These are phyloP conservation scores for Rubia peregrina DNA, from an alignment of 305 asterid genomes.

Conservation along the genomic window DNA sequence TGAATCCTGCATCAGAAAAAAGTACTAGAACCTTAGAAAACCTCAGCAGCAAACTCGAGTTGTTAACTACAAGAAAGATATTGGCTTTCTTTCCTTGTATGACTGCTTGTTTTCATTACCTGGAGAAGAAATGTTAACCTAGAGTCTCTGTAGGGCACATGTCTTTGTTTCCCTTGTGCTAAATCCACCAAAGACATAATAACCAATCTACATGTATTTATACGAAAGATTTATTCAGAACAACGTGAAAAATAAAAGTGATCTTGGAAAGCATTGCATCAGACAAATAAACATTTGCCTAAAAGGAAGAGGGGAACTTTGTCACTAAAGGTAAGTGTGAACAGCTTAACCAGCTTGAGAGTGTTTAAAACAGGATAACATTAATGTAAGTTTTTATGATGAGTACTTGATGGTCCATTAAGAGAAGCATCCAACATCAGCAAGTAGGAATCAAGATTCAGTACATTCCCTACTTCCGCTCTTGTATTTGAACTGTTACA, in stretches of 20 bases:
- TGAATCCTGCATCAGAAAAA: constrained; percentile 56
- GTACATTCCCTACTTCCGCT: too few species aligned
- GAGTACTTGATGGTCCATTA: too few species aligned
- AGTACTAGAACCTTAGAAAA: constrained; percentile 17
- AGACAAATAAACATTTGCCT: too few species aligned
- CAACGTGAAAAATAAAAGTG: background rate
- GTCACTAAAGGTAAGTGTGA: background rate
- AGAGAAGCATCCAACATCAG: too few species aligned
- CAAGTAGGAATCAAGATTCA: background rate
- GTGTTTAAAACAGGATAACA: too few species aligned
- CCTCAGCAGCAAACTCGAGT: background rate
- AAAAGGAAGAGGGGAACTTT: constrained; percentile 9
- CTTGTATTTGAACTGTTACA: too few species aligned
- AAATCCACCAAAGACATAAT: constrained; percentile 96
- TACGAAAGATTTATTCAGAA: background rate
- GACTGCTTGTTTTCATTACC: constrained; percentile 39
- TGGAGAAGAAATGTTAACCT: constrained; percentile 94
- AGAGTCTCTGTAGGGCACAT: constrained; percentile 94
- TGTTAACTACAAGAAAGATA: background rate
- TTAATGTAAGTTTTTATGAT: too few species aligned
- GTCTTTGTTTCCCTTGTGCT: constrained; percentile 83
- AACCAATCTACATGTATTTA: constrained; percentile 54
- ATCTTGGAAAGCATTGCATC: constrained; percentile 35
- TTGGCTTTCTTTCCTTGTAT: background rate
- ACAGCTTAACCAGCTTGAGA: too few species aligned